phyloP scores from a whole-genome alignment of 805 yeast species.

The Yarrowia sp. region DNA sequence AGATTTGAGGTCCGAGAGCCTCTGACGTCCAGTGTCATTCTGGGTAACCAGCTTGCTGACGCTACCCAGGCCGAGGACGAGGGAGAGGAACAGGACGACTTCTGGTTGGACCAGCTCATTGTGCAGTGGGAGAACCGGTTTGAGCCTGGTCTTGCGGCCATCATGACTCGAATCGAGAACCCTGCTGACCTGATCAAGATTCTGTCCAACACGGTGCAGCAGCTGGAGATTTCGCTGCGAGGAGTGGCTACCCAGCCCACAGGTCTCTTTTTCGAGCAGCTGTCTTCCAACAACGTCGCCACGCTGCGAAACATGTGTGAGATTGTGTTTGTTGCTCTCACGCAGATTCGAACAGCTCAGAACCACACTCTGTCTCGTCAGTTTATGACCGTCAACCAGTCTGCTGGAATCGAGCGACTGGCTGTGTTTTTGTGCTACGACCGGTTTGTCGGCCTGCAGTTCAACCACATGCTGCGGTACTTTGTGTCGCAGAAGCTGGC shows the following conservation, averaged over 20 bases:
- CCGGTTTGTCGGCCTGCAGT: constrained; percentile 5
- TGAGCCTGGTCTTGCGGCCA: constrained; percentile 9
- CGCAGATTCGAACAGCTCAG: constrained; percentile 15
- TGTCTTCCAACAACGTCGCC: constrained; percentile 59
- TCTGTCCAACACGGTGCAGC: constrained; percentile 56
- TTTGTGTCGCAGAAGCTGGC: constrained; percentile 20
- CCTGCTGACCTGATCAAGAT: constrained; percentile 29
- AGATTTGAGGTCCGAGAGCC: not conserved
- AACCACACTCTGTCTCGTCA: constrained; percentile 16
- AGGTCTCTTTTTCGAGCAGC: constrained; percentile 50
- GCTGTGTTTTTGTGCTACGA: constrained; percentile 8
- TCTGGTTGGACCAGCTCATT: not conserved
- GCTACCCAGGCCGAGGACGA: not conserved
- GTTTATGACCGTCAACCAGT: constrained; percentile 17
- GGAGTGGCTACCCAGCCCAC: constrained; percentile 39
- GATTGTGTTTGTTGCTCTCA: constrained; percentile 28
- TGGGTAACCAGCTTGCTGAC: constrained; percentile 1
- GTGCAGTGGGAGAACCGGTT: constrained; percentile 2
- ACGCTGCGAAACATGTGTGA: constrained; percentile 53
- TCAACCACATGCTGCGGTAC: constrained; percentile 13
- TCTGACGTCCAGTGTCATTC: not conserved
- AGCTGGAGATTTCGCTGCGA: constrained; percentile 63
- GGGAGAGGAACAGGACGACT: not conserved
- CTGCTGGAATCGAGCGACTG: constrained; percentile 10
- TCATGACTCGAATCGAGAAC: constrained; percentile 14